Conservation (phyloP, 495 filamentous ascomycete species). For the Penicillium pancosmium region DNA sequence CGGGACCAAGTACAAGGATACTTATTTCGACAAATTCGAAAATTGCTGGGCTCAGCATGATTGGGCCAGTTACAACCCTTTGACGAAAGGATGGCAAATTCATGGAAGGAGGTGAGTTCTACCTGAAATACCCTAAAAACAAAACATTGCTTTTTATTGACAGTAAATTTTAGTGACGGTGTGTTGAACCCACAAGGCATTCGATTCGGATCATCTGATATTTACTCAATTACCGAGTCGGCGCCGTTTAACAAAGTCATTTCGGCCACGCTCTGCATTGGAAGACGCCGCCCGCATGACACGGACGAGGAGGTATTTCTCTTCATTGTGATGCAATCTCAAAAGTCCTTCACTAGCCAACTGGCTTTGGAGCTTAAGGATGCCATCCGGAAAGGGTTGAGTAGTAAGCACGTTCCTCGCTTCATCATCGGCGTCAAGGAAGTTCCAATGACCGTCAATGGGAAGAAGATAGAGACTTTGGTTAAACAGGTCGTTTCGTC, state of each 20-base stretch:
- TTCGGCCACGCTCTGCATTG: slow-evolving; percentile 68
- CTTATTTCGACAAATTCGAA: slow-evolving; percentile 57
- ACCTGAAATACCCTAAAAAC: background rate
- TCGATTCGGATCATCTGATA: slow-evolving; percentile 72
- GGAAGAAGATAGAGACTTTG: slow-evolving; percentile 79
- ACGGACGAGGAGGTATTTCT: slow-evolving; percentile 70
- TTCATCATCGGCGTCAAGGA: slow-evolving; percentile 73
- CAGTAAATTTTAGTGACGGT: slow-evolving; percentile 55
- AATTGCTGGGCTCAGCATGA: slow-evolving; percentile 73
- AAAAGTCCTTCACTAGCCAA: slow-evolving; percentile 49
- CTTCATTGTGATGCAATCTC: slow-evolving; percentile 70
- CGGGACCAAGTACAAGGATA: slow-evolving; percentile 58
- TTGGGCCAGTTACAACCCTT: slow-evolving; percentile 54
- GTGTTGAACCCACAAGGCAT: slow-evolving; percentile 74
- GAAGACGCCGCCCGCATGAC: slow-evolving; percentile 65
- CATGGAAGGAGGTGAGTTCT: slow-evolving; percentile 60
- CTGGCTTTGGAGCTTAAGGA: slow-evolving; percentile 60
- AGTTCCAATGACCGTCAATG: slow-evolving; percentile 75
- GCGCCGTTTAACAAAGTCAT: slow-evolving; percentile 55
- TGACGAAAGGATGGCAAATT: slow-evolving; percentile 73
- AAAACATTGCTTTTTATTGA: background rate
- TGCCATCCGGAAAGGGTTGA: slow-evolving; percentile 61
- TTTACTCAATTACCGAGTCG: slow-evolving; percentile 68
- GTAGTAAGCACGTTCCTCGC: slow-evolving; percentile 69
- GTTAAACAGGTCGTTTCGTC: slow-evolving; percentile 71